A percentile compares a stretch with the other conserved stretches of the same genome.
Evolutionary conservation across 192 early-diverging fungal genomes (phyloP).

Genomic region (Bifiguratus adelaidae): DNA sequence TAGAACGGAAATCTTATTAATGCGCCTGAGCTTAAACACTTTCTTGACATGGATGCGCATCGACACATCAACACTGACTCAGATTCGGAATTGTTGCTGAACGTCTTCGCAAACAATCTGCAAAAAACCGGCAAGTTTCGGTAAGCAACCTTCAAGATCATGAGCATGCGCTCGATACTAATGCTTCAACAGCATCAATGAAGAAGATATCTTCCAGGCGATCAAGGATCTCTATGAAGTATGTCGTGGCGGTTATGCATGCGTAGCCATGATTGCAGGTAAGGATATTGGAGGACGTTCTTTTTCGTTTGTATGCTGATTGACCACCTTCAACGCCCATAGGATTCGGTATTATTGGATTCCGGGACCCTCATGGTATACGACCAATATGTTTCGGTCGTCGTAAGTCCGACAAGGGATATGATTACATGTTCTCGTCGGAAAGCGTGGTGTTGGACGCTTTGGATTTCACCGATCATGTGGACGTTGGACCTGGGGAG

Average conservation of each 20-base stretch:
- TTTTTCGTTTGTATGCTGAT: slow-evolving; percentile 5
- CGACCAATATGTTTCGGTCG: slow-evolving; percentile 91
- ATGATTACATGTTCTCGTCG: slow-evolving; percentile 97
- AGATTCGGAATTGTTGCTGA: slow-evolving; percentile 96
- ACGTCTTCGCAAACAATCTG: slow-evolving; percentile 95
- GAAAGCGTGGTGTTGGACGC: slow-evolving; percentile 93
- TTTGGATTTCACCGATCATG: slow-evolving; percentile 81
- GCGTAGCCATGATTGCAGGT: slow-evolving; percentile 94
- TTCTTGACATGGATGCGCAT: slow-evolving; percentile 91
- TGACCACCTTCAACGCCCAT: neutral
- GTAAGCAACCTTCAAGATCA: slow-evolving; percentile 20
- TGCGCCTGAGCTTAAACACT: slow-evolving; percentile 75
- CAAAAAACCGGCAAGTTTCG: slow-evolving; percentile 94
- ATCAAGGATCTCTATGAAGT: slow-evolving; percentile 73
- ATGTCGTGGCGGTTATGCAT: slow-evolving; percentile 90
- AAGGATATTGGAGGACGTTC: neutral
- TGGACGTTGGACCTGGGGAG: slow-evolving; percentile 89
- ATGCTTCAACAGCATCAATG: slow-evolving; percentile 63
- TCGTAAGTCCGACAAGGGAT: slow-evolving; percentile 54
- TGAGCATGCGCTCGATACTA: neutral
- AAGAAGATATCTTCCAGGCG: slow-evolving; percentile 97
- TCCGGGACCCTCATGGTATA: slow-evolving; percentile 94
- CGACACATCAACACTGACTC: slow-evolving; percentile 99
- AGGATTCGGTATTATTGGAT: slow-evolving; percentile 91
- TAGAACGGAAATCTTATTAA: slow-evolving; percentile 99